phyloP scores from a whole-genome alignment of 345 rosid genomes.

The Arabidopsis arenosa region DNA sequence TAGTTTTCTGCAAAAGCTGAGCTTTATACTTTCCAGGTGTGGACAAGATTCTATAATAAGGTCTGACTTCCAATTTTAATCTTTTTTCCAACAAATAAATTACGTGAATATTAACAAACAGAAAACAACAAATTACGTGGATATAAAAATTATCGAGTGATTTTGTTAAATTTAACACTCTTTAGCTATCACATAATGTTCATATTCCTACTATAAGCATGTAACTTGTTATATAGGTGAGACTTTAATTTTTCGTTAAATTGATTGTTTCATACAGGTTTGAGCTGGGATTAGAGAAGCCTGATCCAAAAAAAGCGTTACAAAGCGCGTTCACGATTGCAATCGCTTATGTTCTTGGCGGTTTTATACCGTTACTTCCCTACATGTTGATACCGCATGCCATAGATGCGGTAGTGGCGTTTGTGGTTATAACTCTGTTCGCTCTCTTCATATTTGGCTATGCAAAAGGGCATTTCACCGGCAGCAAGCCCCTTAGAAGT shows the following conservation, averaged over 20 bases:
- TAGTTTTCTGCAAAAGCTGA: conserved; percentile 40
- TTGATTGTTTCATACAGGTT: conserved; percentile 56
- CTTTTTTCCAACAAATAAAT: neutral
- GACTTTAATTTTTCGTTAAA: neutral
- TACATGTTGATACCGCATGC: conserved; percentile 83
- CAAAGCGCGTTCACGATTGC: conserved; percentile 64
- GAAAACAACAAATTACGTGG: no score
- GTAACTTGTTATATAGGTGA: neutral
- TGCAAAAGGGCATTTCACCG: conserved; percentile 81
- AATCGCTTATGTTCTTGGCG: conserved; percentile 76
- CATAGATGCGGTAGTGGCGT: conserved; percentile 70
- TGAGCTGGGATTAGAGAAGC: conserved; percentile 92
- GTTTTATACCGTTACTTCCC: conserved; percentile 81
- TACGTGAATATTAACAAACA: no score
- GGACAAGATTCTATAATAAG: conserved; percentile 33
- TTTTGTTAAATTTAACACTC: no score
- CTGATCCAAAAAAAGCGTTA: conserved; percentile 83
- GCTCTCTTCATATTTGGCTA: conserved; percentile 87
- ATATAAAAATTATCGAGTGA: neutral
- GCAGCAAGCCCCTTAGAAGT: conserved; percentile 63
- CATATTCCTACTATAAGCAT: neutral
- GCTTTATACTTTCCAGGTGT: conserved; percentile 44
- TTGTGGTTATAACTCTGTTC: conserved; percentile 65
- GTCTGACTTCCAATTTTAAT: conserved; percentile 29
- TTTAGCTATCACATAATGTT: neutral